A percentile compares a stretch with the other conserved stretches of the same genome.
phyloP scores from a whole-genome alignment of 2,329 filamentous ascomycete genomes.

The Stagonosporopsis rhizophila region DNA sequence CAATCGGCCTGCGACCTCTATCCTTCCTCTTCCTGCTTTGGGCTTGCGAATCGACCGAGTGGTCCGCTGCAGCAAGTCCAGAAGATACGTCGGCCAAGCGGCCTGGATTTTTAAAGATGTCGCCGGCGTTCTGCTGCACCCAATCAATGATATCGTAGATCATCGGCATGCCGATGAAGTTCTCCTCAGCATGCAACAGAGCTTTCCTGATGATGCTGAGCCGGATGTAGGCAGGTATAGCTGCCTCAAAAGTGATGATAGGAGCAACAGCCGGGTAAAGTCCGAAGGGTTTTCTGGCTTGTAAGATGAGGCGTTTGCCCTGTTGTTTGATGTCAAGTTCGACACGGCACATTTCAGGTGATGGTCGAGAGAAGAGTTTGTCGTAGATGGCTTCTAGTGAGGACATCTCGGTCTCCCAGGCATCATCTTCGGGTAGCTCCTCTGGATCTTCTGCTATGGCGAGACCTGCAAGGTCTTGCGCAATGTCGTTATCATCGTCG shows the following conservation, averaged over 20 bases:
- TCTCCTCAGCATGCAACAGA: constrained; percentile 72
- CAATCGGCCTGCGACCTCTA: constrained; percentile 60
- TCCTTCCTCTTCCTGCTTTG: constrained; percentile 30
- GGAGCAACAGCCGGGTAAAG: constrained; percentile 74
- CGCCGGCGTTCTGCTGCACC: constrained; percentile 83
- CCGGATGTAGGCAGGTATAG: constrained; percentile 89
- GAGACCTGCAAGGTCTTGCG: constrained; percentile 45
- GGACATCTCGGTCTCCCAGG: constrained; percentile 85
- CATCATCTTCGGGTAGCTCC: constrained; percentile 57
- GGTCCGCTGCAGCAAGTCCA: constrained; percentile 66
- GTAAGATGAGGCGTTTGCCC: constrained; percentile 59
- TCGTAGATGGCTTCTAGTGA: constrained; percentile 88
- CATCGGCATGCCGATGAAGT: constrained; percentile 84
- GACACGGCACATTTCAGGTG: constrained; percentile 72
- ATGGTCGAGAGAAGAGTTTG: constrained; percentile 63
- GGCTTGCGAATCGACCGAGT: constrained; percentile 28
- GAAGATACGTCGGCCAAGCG: constrained; percentile 83
- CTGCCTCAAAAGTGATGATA: constrained; percentile 71
- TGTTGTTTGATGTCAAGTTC: constrained; percentile 62
- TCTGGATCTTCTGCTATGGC: constrained; percentile 51
- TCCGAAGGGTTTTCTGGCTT: constrained; percentile 72
- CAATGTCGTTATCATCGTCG: constrained; percentile 37
- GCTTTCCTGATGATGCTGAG: constrained; percentile 84
- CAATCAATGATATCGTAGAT: constrained; percentile 90
- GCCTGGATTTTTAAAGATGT: constrained; percentile 85